Evolutionary conservation across 2,329 filamentous ascomycete species (phyloP).

Genomic region (Neonectria faginata): DNA sequence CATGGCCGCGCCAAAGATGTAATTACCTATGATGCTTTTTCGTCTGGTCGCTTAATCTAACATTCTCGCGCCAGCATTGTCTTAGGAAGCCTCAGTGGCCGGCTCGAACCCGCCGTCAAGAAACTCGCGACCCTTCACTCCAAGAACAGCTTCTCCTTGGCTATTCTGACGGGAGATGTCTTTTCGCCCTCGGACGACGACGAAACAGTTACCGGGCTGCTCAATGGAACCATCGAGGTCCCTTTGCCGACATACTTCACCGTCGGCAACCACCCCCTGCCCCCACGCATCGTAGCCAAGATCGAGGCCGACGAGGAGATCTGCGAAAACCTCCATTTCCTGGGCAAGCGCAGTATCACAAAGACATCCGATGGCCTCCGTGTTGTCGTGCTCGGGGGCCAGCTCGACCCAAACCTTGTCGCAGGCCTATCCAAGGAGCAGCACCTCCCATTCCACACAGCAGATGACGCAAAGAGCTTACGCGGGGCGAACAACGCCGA

Average conservation of each 20-base stretch:
- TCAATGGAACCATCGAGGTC: conserved; percentile 78
- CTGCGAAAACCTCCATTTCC: conserved; percentile 89
- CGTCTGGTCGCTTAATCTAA: conserved; percentile 16
- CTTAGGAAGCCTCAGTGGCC: conserved; percentile 84
- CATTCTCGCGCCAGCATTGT: conserved; percentile 70
- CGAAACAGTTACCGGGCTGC: conserved; percentile 69
- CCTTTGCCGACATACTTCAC: conserved; percentile 93
- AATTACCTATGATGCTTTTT: conserved; percentile 33
- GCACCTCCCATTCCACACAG: conserved; percentile 81
- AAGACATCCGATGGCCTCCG: conserved; percentile 91
- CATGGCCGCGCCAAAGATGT: conserved; percentile 65
- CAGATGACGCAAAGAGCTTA: conserved; percentile 80
- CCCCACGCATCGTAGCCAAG: conserved; percentile 75
- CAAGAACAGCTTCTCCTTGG: conserved; percentile 90
- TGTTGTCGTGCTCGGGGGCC: conserved; percentile 87
- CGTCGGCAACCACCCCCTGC: conserved; percentile 79
- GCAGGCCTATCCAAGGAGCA: conserved; percentile 76
- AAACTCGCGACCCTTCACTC: conserved; percentile 84
- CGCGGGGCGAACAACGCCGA: conserved; percentile 83
- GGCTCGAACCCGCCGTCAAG: conserved; percentile 78
- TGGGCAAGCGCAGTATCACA: conserved; percentile 86
- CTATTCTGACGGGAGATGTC: conserved; percentile 85
- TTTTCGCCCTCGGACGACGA: conserved; percentile 74
- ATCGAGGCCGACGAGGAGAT: conserved; percentile 80
- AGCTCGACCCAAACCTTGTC: conserved; percentile 70